A percentile compares a stretch with the other conserved stretches of the same genome.
phyloP scores from a whole-genome alignment of 352 stramenopile genomes.

The Pythium brassicae region DNA sequence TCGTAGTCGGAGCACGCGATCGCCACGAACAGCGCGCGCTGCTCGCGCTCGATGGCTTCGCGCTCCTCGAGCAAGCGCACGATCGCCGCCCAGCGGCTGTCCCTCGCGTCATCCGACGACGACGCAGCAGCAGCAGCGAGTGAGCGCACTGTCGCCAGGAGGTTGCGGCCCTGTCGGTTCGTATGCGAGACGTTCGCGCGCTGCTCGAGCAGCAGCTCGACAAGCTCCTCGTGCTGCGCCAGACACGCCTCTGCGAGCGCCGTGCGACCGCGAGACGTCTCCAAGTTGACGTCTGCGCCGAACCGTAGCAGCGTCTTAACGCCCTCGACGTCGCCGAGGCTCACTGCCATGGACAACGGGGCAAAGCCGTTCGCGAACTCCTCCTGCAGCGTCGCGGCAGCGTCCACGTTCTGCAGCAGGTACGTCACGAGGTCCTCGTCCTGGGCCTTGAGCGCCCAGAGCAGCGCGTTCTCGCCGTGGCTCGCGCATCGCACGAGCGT shows the following conservation, averaged over 20 bases:
- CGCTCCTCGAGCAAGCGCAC: constrained; percentile 40
- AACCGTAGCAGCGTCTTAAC: constrained; percentile 53
- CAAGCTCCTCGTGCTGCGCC: constrained; percentile 37
- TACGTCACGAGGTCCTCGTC: constrained; percentile 64
- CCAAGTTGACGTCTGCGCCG: constrained; percentile 66
- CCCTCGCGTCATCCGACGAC: not conserved
- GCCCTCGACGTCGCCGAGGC: constrained; percentile 39
- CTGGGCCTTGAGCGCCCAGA: constrained; percentile 54
- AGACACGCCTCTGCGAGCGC: constrained; percentile 59
- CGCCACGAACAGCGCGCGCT: constrained; percentile 54
- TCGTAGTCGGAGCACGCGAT: constrained; percentile 76
- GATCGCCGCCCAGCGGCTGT: constrained; percentile 20
- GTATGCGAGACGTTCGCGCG: constrained; percentile 54
- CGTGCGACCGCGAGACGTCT: constrained; percentile 62
- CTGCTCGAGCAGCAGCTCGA: constrained; percentile 54
- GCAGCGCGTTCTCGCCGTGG: constrained; percentile 47
- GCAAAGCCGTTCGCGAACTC: constrained; percentile 73
- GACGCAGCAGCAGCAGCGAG: constrained; percentile 13
- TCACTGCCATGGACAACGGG: constrained; percentile 43
- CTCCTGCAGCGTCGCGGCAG: constrained; percentile 27
- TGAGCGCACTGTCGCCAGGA: constrained; percentile 37
- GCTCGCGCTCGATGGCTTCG: constrained; percentile 40
- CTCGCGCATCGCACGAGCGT: constrained; percentile 43
- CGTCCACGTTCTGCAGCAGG: constrained; percentile 47
- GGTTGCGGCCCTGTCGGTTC: constrained; percentile 53